Evolutionary conservation across 2,329 filamentous ascomycete species (phyloP).

Genomic region (Blastomyces gilchristii): DNA sequence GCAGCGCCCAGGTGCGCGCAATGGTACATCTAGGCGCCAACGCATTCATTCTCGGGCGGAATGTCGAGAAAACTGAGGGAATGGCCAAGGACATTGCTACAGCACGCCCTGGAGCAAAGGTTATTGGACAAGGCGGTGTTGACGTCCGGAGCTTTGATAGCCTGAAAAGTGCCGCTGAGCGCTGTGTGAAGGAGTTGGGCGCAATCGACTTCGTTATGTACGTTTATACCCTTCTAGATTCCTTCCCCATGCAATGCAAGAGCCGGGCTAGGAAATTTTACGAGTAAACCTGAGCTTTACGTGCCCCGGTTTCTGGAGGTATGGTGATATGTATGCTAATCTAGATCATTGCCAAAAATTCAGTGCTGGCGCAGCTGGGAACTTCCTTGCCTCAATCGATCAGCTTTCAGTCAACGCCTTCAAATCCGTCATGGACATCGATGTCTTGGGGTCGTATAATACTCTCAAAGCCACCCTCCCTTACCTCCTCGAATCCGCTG

Average conservation of each 20-base stretch:
- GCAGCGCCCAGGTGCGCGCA: slow-evolving; percentile 84
- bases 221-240: slow-evolving; percentile 20
- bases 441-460: slow-evolving; percentile 87
- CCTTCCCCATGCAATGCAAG: no score
- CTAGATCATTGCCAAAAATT: background rate
- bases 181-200: slow-evolving; percentile 72
- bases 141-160: slow-evolving; percentile 64
- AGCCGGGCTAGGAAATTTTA: background rate
- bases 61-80: slow-evolving; percentile 72
- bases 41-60: slow-evolving; percentile 88
- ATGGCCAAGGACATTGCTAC: slow-evolving; percentile 74
- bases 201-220: slow-evolving; percentile 88
- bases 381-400: slow-evolving; percentile 80
- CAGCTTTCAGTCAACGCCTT: slow-evolving; percentile 81
- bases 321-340: background rate
- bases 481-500: slow-evolving; percentile 65
- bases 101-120: slow-evolving; percentile 65
- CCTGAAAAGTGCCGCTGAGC: slow-evolving; percentile 63
- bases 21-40: slow-evolving; percentile 85
- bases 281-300: background rate
- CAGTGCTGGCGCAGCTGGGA: slow-evolving; percentile 87
- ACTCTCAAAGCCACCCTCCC: slow-evolving; percentile 86
- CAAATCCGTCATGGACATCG: slow-evolving; percentile 92
- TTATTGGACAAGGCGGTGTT: slow-evolving; percentile 68
- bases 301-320: background rate